phyloP scores from a whole-genome alignment of 305 asterid genomes.

The Nicotiana rustica region DNA sequence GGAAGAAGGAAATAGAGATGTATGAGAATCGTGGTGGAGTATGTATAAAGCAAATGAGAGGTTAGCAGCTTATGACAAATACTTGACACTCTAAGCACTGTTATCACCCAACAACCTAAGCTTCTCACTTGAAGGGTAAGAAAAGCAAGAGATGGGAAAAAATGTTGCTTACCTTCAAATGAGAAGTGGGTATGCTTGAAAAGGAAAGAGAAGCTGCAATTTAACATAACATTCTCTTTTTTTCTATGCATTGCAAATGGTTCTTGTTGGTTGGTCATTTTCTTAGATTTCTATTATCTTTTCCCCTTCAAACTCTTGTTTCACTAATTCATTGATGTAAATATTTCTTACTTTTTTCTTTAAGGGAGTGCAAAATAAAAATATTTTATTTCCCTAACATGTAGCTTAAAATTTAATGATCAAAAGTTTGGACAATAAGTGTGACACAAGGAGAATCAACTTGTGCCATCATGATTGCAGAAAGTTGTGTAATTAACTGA shows the following conservation, averaged over 20 bases:
- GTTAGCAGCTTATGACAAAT: slow-evolving; percentile 48
- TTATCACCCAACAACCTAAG: slow-evolving; percentile 61
- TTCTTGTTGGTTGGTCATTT: slow-evolving; percentile 62
- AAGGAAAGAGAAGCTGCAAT: slow-evolving; percentile 63
- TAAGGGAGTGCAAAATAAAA: not conserved
- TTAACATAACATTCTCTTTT: slow-evolving; percentile 41
- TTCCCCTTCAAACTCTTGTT: not conserved
- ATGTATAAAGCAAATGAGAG: slow-evolving; percentile 67
- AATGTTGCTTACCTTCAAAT: slow-evolving; percentile 47
- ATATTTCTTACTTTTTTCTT: not conserved
- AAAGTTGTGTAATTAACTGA: not conserved
- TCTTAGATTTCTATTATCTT: slow-evolving; percentile 43
- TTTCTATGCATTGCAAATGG: slow-evolving; percentile 39
- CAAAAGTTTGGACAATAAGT: not conserved
- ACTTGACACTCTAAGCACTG: slow-evolving; percentile 41
- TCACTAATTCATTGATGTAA: slow-evolving; percentile 4
- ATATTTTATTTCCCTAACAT: not conserved
- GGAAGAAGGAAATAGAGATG: slow-evolving; percentile 38
- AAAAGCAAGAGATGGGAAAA: slow-evolving; percentile 41
- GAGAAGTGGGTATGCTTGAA: slow-evolving; percentile 41
- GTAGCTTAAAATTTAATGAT: slow-evolving; percentile 7
- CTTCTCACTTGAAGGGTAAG: slow-evolving; percentile 73
- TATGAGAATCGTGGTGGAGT: slow-evolving; percentile 69
- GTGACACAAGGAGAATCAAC: not conserved
- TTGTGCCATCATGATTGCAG: not conserved